phyloP scores from a whole-genome alignment of 352 stramenopile genomes.

The Phytophthora vignae region DNA sequence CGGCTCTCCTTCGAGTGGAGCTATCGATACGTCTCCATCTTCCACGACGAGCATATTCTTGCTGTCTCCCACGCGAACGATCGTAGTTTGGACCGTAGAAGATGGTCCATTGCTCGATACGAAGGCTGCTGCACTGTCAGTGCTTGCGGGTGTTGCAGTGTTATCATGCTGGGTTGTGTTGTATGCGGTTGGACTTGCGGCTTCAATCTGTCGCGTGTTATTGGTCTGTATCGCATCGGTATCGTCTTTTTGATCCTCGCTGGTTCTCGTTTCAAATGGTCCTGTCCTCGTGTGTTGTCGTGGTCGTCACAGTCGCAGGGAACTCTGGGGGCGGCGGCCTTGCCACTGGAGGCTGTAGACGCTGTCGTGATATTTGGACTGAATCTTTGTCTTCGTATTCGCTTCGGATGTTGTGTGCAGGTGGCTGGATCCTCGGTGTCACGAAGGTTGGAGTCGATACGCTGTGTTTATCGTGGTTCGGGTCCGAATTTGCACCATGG shows the following conservation, averaged over 20 bases:
- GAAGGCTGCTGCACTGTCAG: background rate
- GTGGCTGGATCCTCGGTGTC: background rate
- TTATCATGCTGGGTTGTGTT: no score
- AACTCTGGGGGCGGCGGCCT: background rate
- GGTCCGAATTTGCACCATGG: no score
- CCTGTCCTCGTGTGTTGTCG: background rate
- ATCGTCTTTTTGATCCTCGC: background rate
- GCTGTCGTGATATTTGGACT: background rate
- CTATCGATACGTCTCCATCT: background rate
- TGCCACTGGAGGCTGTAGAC: background rate
- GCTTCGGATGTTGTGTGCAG: background rate
- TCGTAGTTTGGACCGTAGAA: background rate
- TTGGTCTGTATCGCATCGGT: background rate
- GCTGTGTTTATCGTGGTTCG: background rate
- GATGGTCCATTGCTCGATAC: background rate
- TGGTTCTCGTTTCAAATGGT: background rate
- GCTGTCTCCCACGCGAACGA: background rate
- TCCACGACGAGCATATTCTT: background rate
- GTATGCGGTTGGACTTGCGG: no score
- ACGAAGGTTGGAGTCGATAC: background rate
- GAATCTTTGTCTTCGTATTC: background rate
- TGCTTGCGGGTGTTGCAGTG: no score
- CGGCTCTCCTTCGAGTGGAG: background rate
- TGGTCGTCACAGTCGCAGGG: background rate
- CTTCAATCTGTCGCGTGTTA: background rate